These are phyloP conservation scores for Leccinum pachyderme DNA, from an alignment of 1,284 basidiomycete species.

Conservation along the genomic window DNA sequence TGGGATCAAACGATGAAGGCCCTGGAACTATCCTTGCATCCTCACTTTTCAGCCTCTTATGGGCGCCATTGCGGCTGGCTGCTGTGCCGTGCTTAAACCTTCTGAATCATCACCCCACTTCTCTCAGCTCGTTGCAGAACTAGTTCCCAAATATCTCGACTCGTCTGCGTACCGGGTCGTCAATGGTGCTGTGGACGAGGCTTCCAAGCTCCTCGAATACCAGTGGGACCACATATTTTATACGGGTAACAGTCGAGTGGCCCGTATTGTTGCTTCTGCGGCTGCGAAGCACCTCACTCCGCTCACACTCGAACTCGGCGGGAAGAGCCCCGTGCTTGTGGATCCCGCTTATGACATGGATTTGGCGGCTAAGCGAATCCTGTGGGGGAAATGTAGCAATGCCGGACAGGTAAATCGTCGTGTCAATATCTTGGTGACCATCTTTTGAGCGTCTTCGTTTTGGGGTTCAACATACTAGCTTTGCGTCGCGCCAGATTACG, in stretches of 20 bases:
- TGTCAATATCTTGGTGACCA: neutral
- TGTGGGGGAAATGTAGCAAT: constrained; percentile 57
- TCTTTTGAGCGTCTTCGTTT: neutral
- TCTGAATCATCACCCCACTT: constrained; percentile 56
- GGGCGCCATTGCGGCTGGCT: constrained; percentile 63
- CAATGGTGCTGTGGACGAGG: constrained; percentile 56
- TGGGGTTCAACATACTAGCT: constrained; percentile 33
- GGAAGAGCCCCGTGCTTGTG: constrained; percentile 63
- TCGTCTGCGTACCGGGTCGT: constrained; percentile 46
- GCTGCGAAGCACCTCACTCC: constrained; percentile 67
- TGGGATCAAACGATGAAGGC: constrained; percentile 27
- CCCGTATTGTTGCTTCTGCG: constrained; percentile 58
- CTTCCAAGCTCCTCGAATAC: constrained; percentile 49
- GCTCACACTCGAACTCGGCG: constrained; percentile 64
- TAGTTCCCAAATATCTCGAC: constrained; percentile 67
- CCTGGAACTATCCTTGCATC: constrained; percentile 58
- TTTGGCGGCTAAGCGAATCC: constrained; percentile 44
- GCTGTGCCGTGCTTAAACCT: constrained; percentile 57
- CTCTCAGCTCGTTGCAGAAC: constrained; percentile 51
- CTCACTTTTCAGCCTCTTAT: constrained; percentile 51
- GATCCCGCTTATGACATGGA: constrained; percentile 47
- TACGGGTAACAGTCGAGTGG: constrained; percentile 45
- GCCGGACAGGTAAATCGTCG: constrained; percentile 43
- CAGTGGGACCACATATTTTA: constrained; percentile 60
- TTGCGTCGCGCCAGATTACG: constrained; percentile 65